These are phyloP conservation scores for Phtheirospermum japonicum DNA, from an alignment of 257 asterid genomes.

Conservation along the genomic window DNA sequence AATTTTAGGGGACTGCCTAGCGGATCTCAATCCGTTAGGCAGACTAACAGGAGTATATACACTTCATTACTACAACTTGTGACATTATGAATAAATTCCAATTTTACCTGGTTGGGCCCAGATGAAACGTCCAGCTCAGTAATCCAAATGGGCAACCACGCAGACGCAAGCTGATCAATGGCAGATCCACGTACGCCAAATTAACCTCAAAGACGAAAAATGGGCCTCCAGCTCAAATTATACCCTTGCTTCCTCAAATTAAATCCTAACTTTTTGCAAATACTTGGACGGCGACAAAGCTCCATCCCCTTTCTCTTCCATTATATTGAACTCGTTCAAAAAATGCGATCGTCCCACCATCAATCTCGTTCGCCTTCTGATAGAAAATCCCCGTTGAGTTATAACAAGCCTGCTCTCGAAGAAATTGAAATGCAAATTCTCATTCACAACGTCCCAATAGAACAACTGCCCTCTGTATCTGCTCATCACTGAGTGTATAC, in stretches of 20 bases:
- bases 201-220: conserved; percentile 18
- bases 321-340: conserved; percentile 9
- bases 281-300: conserved; percentile 39
- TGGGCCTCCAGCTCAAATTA: conserved; percentile 58
- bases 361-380: conserved; percentile 33
- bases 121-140: conserved; percentile 58
- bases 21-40: too few relatives aligned
- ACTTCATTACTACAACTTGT: too few relatives aligned
- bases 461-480: too few relatives aligned
- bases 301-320: conserved; percentile 42
- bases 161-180: conserved; percentile 52
- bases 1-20: too few relatives aligned
- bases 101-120: conserved; percentile 44
- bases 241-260: conserved; percentile 47
- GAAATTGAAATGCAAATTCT: conserved; percentile 42
- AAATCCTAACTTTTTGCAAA: conserved; percentile 36
- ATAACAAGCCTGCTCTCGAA: conserved; percentile 45
- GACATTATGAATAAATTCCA: too few relatives aligned
- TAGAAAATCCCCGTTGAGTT: conserved; percentile 30
- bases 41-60: too few relatives aligned
- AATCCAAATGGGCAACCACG: conserved; percentile 63
- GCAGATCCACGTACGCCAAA: conserved; percentile 47
- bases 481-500: too few relatives aligned
- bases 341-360: conserved; percentile 38
- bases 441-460: conserved; percentile 11